Evolutionary conservation across 139 green algal species (phyloP), one percentile per base, ranked within the genome.

Genomic region (Nannochloris sp.): DNA sequence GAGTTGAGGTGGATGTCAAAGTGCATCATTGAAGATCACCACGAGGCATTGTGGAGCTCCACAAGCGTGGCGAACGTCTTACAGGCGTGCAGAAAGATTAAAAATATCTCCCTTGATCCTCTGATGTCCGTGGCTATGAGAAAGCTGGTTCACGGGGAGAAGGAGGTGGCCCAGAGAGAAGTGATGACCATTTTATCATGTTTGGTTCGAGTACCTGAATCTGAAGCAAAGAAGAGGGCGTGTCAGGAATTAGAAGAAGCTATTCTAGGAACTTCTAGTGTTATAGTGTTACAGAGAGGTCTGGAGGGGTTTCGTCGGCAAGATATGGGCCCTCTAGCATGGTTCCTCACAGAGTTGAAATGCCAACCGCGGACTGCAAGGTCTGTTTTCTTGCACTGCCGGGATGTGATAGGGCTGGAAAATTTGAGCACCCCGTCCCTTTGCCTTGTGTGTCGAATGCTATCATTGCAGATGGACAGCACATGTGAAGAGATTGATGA

Each of bases 31-130:
- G 34, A 40, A 1, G 34, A 40, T 40, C 34, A 40, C 34, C 34
- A 40, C 34, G 34, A 53, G 23, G 57, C 7, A 21, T 16, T 57
- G n/a, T 64, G 57, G 57, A 31, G 19, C 19, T 25, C 6, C 12
- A 49, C 23, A 18, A 64, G 57, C 21, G 21, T 64, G 19, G 57
- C 57, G 21, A 64, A 64, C 21, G 23, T 58, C 15, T 25, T 64
- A 24, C 19, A 50, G 7, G 57, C 57, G 25, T 64, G 23, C 8
- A 53, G 2, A 21, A 53, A 53, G n/a, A 25, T 53, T 25, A 7
- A 19, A 19, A 53, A 19, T 19, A 21, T 9, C 11, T 19, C 16
- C 18, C 24, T 53, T 14, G 10, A 27, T 21, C 12, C 15, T 31
- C 23, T 64, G 5, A 18, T 58, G 12, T 11, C n/a, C 19, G 19